These are phyloP conservation scores for Aureobasidium sp. DNA, from an alignment of 2,329 filamentous ascomycete genomes.

Conservation along the genomic window DNA sequence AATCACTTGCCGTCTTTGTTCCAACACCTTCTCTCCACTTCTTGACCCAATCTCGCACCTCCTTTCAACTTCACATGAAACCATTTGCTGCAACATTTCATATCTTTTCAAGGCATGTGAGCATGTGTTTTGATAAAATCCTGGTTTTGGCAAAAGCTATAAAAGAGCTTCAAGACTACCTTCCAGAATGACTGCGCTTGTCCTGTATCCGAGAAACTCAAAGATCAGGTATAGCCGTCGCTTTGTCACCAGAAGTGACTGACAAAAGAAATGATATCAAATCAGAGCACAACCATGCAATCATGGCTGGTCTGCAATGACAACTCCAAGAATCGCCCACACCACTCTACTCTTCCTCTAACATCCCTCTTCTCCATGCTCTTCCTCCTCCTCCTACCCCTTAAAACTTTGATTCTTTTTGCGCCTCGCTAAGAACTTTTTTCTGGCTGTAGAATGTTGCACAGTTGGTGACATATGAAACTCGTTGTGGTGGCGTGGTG, in stretches of 20 bases:
- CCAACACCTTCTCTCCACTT: not conserved
- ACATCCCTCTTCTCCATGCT: not conserved
- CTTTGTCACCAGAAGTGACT: not conserved
- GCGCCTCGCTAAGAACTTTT: not conserved
- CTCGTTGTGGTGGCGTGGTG: constrained; percentile 10
- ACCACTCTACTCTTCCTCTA: not conserved
- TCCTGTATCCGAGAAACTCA: not conserved
- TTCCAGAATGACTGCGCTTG: constrained; percentile 16
- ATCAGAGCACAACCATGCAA: not conserved
- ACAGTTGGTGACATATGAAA: constrained; percentile 11
- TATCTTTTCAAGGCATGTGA: not conserved
- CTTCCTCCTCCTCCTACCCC: not conserved
- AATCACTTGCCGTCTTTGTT: constrained; percentile 3
- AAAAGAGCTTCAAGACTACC: not conserved
- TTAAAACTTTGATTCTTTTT: not conserved
- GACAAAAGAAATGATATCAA: constrained; percentile 2
- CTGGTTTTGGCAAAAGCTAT: not conserved
- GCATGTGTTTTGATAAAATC: not conserved
- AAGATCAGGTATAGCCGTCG: constrained; percentile 11
- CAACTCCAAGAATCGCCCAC: not conserved
- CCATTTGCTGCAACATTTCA: not conserved
- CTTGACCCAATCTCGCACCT: not conserved
- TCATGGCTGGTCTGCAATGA: not conserved
- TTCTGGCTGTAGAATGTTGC: not conserved
- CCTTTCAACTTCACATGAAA: not conserved